Evolutionary conservation across 306 rosid genomes (phyloP), one percentile per base, ranked within the genome.

Genomic region (Spatholobus suberectus): DNA sequence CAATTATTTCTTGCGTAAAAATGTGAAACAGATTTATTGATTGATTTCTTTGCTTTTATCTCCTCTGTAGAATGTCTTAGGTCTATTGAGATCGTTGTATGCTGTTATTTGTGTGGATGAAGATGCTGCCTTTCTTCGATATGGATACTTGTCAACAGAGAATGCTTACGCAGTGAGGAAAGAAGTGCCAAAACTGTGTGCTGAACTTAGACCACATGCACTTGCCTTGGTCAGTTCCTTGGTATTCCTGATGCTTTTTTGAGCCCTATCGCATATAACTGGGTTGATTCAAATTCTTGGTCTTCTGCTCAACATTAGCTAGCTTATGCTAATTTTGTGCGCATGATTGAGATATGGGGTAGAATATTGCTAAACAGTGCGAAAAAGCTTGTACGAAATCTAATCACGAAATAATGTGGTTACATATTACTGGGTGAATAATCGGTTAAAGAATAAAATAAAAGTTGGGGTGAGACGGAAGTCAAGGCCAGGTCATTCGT

Each of bases 211-310:
- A 46, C 98, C 92, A 0, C 94, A 90, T 86, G 98, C 98, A 43
- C 93, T 95, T 40, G 94, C 97, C 27, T 72, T 95, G 85, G 99
- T 95, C 78, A 89, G 89, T 76, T 95, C 99, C 70, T 93, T 10
- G 99, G 99, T 76, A 93, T 93, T 76, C 99, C 99, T 6, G 94
- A 92, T 66, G 97, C 98, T 2, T 95, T 93, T 54, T 85, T 95
- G 89, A 85, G 98, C 78, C 97, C 99, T 15, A 87, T 95, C 5
- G 99, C 98, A 7, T 95, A 80, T 78, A 71, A 95, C 79, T 93
- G 99, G 98, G 83, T 95, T 6, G 92, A 91, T 17, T 88, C 98
- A 73, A 93, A 95, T 85, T 87, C 96, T 26, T 93, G 97, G 98
- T 82, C 96, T 70, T 82, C 94, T 18, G 70, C 89, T 87, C 88